These are phyloP conservation scores for Sideroxylon spinosum DNA, from an alignment of 179 eudicot genomes.

Conservation along the genomic window DNA sequence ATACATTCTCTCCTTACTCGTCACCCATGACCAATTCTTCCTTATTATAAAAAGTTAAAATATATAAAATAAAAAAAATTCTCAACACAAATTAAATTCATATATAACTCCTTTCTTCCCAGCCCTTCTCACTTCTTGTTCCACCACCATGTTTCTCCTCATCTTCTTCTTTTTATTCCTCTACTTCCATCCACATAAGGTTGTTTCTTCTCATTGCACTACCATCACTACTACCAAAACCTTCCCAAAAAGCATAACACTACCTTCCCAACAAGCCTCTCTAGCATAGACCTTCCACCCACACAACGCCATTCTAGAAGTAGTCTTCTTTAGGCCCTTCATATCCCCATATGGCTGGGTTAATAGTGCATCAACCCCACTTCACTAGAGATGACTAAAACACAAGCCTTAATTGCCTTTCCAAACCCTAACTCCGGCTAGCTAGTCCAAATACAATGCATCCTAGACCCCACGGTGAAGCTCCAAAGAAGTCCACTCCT, in stretches of 20 bases:
- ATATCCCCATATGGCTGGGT: conserved; percentile 59
- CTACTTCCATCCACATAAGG: conserved; percentile 23
- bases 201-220: conserved; percentile 54
- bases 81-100: no score
- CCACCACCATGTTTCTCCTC: conserved; percentile 25
- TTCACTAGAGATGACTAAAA: conserved; percentile 73
- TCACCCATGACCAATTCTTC: no score
- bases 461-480: conserved; percentile 76
- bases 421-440: conserved; percentile 90
- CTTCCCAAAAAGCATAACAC: conserved; percentile 68
- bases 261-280: conserved; percentile 83
- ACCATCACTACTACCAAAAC: conserved; percentile 49
- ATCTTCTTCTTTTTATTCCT: conserved; percentile 22
- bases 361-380: conserved; percentile 80
- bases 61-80: no score
- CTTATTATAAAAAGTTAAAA: no score
- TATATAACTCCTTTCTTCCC: no score
- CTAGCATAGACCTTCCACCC: conserved; percentile 83
- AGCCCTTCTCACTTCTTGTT: background rate
- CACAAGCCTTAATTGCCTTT: conserved; percentile 72
- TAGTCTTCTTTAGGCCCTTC: conserved; percentile 76
- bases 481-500: no score
- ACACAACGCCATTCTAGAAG: conserved; percentile 64
- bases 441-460: conserved; percentile 64
- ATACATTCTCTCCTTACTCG: no score